Evolutionary conservation across 2,329 filamentous ascomycete species (phyloP), one percentile per base, ranked within the genome.

Genomic region (Penicillium digitatum): DNA sequence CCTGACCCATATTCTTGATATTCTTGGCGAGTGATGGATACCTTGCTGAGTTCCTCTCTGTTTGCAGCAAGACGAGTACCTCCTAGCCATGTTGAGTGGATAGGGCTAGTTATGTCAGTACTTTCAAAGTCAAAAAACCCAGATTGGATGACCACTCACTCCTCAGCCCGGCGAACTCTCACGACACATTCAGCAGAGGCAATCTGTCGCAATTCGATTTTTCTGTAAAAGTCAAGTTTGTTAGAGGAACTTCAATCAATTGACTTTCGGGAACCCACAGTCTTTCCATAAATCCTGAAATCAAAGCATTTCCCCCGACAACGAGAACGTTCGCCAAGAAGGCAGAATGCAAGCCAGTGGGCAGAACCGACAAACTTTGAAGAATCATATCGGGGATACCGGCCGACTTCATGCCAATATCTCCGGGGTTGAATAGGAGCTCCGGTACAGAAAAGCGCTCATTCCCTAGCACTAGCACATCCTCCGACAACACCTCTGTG

Each of bases 391-490:
- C 89, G 0, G 90, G 83, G 20, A 99, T 79, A 0, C 94, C 94
- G 0, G 87, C 85, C 66, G 95, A 89, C 44, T 85, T 83, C 72
- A 96, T 84, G 0, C 91, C 92, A 40, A 95, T 86, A 73, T 97
- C 93, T 3, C 82, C 81, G 0, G 94, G 94, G 52, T 82, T 87
- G 75, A 99, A 97, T 3, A 99, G 76, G 6, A 97, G 79, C 70
- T 99, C 94, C 0, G 94, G 93, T 0, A 96, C 87, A 2, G 85
- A 79, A 69, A 99, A 99, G 43, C 93, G 84, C 75, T 99, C 94
- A 72, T 96, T 97, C 5, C 90, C 87, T 10, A 99, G 79, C 0
- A 91, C 90, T 60, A 99, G 76, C 14, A 92, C 80, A 69, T 97
- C 92, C 69, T 97, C 93, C 24, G 80, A 79, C 11, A 72, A 72